These are phyloP conservation scores for Rosa rugosa DNA, from an alignment of 306 rosid species.

Conservation along the genomic window DNA sequence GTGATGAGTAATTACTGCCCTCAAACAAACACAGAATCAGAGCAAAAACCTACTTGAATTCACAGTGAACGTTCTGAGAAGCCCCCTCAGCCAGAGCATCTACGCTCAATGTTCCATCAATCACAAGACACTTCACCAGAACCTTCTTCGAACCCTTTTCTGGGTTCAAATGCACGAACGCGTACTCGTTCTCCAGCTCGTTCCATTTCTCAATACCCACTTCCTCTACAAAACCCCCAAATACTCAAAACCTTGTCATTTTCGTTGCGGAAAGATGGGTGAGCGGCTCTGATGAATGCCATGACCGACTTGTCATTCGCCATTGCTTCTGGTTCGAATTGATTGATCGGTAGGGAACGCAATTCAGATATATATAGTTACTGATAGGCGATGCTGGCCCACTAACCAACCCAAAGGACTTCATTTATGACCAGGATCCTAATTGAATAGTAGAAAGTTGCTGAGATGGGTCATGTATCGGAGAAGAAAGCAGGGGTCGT, in stretches of 20 bases:
- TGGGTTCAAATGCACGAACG: constrained; percentile 62
- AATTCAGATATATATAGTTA: background rate
- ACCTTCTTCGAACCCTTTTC: constrained; percentile 67
- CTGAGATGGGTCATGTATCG: background rate
- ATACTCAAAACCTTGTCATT: constrained; percentile 48
- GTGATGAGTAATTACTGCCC: too few species aligned
- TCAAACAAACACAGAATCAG: background rate
- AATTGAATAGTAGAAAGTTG: too few species aligned
- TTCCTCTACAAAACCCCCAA: constrained; percentile 56
- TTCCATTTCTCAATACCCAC: constrained; percentile 79
- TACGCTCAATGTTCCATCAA: constrained; percentile 59
- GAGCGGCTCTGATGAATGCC: constrained; percentile 79
- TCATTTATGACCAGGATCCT: background rate
- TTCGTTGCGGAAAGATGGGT: constrained; percentile 70
- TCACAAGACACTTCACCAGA: constrained; percentile 73
- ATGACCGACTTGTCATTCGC: constrained; percentile 61
- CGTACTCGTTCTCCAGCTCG: constrained; percentile 74
- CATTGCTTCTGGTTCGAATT: constrained; percentile 29
- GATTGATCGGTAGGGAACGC: too few species aligned
- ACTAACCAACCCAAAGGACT: background rate
- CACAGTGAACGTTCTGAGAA: constrained; percentile 59
- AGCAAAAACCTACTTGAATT: constrained; percentile 48
- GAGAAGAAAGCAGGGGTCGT: too few species aligned
- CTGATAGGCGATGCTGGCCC: too few species aligned
- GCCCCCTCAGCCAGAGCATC: constrained; percentile 56